Percentiles rank a stretch among this genome's conserved stretches.
Evolutionary conservation across 768 basidiomycete species (phyloP).

Genomic region (Psilocybe cubensis): DNA sequence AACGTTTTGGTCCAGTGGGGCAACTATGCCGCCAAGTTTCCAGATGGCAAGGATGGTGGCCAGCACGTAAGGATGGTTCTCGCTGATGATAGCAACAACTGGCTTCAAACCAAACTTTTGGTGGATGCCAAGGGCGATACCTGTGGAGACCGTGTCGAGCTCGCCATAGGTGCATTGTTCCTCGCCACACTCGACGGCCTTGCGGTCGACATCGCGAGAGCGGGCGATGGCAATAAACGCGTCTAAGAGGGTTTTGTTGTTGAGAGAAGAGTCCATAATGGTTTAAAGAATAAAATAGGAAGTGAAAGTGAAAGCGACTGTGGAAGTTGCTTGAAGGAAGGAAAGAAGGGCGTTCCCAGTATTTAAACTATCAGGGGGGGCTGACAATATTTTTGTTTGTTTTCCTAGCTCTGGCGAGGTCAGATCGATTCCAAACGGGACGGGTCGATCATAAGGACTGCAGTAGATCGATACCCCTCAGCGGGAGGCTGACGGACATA

Average conservation of each 20-base stretch:
- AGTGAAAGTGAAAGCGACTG: conserved; percentile 9
- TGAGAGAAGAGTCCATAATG: conserved; percentile 20
- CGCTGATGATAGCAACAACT: conserved; percentile 34
- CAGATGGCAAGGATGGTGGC: conserved; percentile 35
- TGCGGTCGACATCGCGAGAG: conserved; percentile 19
- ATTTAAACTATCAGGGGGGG: conserved; percentile 16
- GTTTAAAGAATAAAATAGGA: conserved; percentile 7
- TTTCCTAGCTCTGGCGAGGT: not conserved
- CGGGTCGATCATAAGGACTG: conserved; percentile 12
- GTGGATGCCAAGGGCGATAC: conserved; percentile 30
- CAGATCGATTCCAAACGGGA: conserved; percentile 6
- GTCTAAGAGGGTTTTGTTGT: conserved; percentile 20
- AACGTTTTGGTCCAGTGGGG: conserved; percentile 35
- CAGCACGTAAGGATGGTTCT: conserved; percentile 37
- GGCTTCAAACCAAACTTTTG: conserved; percentile 28
- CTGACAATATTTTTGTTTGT: conserved; percentile 2
- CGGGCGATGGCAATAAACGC: conserved; percentile 23
- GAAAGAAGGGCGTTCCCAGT: conserved; percentile 1
- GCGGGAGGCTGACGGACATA: conserved; percentile 9
- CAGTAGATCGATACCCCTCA: conserved; percentile 16
- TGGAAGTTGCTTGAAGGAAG: conserved; percentile 9
- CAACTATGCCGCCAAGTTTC: conserved; percentile 36
- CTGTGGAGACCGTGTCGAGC: conserved; percentile 34
- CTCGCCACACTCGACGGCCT: conserved; percentile 31
- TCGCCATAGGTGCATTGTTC: conserved; percentile 37